These are phyloP conservation scores for Dysphania ambrosioides DNA, from an alignment of 148 eudicot species.

Conservation along the genomic window DNA sequence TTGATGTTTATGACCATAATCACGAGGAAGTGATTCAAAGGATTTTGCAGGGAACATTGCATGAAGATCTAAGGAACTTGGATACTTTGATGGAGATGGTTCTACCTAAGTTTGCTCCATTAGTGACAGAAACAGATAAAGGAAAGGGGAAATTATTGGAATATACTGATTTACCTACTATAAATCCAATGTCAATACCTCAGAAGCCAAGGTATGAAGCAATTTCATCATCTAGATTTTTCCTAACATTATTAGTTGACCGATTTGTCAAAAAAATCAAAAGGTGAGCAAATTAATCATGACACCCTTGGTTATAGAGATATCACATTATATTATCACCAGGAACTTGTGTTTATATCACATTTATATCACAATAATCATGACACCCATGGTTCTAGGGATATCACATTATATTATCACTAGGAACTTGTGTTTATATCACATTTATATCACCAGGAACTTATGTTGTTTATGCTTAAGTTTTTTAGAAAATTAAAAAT, in stretches of 20 bases:
- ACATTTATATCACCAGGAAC: too few relatives aligned
- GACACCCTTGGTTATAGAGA: slow-evolving; percentile 47
- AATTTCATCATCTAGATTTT: slow-evolving; percentile 35
- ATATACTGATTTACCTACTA: slow-evolving; percentile 25
- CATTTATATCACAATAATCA: too few relatives aligned
- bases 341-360: too few relatives aligned
- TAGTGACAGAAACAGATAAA: slow-evolving; percentile 47
- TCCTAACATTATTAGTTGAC: slow-evolving; percentile 48
- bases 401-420: too few relatives aligned
- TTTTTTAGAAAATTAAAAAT: too few relatives aligned
- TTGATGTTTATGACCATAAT: slow-evolving; percentile 79
- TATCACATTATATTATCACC: too few relatives aligned
- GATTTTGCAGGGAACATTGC: slow-evolving; percentile 81
- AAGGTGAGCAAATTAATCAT: slow-evolving; percentile 31
- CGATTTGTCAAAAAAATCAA: slow-evolving; percentile 66
- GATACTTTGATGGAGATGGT: slow-evolving; percentile 55
- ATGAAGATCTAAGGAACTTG: slow-evolving; percentile 63
- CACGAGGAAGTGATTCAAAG: slow-evolving; percentile 93
- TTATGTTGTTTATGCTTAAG: too few relatives aligned
- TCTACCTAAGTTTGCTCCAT: slow-evolving; percentile 44
- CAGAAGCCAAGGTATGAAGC: slow-evolving; percentile 28
- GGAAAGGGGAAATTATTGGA: slow-evolving; percentile 71
- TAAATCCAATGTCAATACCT: slow-evolving; percentile 22
- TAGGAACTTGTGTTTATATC: too few relatives aligned
- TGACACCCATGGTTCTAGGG: slow-evolving; percentile 43